Percentiles rank a stretch among this genome's conserved stretches.
Conservation (phyloP, 768 basidiomycete species). For the Phaeotremella skinneri region DNA sequence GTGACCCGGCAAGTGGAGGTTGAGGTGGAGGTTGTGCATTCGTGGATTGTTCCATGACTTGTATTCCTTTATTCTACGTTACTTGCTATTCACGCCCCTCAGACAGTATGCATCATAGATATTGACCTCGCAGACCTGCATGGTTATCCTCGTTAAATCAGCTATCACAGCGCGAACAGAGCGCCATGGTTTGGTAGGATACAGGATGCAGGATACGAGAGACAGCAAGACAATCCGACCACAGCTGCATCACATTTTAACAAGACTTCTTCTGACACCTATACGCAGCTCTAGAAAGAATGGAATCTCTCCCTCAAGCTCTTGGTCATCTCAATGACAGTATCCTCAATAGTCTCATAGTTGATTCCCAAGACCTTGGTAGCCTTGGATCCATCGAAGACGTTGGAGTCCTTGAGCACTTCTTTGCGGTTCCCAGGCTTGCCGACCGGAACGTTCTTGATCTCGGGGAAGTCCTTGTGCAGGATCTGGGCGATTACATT, state of each 20-base stretch:
- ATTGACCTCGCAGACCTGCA: too few relatives aligned
- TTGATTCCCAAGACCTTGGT: constrained; percentile 22
- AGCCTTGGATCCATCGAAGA: constrained; percentile 19
- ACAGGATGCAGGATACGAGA: too few relatives aligned
- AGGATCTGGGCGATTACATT: constrained; percentile 15
- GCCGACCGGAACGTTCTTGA: constrained; percentile 19
- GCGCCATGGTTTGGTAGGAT: too few relatives aligned
- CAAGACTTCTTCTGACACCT: too few relatives aligned
- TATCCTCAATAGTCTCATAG: constrained; percentile 13
- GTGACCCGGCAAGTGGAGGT: not conserved
- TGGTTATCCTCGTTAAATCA: too few relatives aligned
- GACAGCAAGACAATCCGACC: too few relatives aligned
- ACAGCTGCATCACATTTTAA: too few relatives aligned
- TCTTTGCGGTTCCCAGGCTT: constrained; percentile 16
- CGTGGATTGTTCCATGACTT: not conserved
- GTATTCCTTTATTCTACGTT: not conserved
- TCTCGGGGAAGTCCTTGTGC: constrained; percentile 18
- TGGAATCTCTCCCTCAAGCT: constrained; percentile 29
- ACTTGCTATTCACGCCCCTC: too few relatives aligned
- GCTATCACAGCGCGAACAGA: too few relatives aligned
- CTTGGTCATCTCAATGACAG: constrained; percentile 29
- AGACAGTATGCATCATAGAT: too few relatives aligned
- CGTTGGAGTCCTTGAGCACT: constrained; percentile 13
- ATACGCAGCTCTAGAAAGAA: too few relatives aligned
- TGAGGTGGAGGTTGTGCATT: not conserved